Conservation (phyloP, 805 yeast genomes). For the Komagataella ulmi region DNA sequence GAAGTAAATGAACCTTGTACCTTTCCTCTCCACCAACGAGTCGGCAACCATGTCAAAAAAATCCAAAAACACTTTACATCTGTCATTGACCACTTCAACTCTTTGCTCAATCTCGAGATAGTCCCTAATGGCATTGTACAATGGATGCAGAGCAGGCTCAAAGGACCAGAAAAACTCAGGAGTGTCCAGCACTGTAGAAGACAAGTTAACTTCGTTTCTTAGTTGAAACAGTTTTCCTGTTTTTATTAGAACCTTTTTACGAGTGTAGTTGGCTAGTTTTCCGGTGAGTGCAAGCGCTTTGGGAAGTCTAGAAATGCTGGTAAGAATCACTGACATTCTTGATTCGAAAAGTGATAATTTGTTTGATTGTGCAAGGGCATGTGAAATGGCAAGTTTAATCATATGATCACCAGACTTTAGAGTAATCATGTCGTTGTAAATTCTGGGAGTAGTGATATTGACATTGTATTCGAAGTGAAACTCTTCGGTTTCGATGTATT, state of each 20-base stretch:
- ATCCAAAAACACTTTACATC: conserved; percentile 89
- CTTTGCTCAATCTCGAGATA: conserved; percentile 91
- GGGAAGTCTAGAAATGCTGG: conserved; percentile 81
- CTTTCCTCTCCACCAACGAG: conserved; percentile 85
- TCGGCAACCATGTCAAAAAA: conserved; percentile 88
- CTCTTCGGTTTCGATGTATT: conserved; percentile 88
- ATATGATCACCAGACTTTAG: conserved; percentile 84
- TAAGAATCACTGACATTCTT: conserved; percentile 72
- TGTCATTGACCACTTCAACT: conserved; percentile 83
- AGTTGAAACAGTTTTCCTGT: conserved; percentile 85
- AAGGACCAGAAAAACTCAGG: conserved; percentile 95
- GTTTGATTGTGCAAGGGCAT: conserved; percentile 94
- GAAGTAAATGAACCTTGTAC: conserved; percentile 85
- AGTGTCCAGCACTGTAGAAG: conserved; percentile 83
- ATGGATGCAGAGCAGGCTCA: conserved; percentile 91
- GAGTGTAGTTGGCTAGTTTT: conserved; percentile 56
- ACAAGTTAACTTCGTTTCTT: conserved; percentile 85
- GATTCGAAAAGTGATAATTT: conserved; percentile 86
- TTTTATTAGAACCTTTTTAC: conserved; percentile 76
- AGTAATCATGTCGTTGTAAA: conserved; percentile 90
- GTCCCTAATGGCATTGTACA: conserved; percentile 80
- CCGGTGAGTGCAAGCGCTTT: conserved; percentile 87
- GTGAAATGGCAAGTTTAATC: conserved; percentile 85
- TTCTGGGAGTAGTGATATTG: conserved; percentile 39
- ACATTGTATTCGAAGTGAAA: conserved; percentile 56